A percentile compares a stretch with the other conserved stretches of the same genome.
phyloP scores from a whole-genome alignment of 2,329 filamentous ascomycete genomes.

The Talaromyces funiculosus region DNA sequence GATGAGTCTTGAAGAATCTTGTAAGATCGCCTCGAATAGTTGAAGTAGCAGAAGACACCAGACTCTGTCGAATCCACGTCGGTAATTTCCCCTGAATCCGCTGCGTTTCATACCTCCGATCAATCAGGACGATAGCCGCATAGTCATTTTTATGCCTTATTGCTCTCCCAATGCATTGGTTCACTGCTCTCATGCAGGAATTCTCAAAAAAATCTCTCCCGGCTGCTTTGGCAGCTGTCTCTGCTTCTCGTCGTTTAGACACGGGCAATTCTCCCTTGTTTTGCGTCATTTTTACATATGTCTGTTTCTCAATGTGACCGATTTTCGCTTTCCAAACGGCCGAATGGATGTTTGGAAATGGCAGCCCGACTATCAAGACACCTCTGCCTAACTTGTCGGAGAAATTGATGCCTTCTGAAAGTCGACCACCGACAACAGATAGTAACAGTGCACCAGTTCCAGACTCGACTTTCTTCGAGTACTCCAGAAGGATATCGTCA shows the following conservation, averaged over 20 bases:
- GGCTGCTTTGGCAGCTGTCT: conserved; percentile 39
- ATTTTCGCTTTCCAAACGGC: conserved; percentile 92
- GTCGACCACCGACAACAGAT: conserved; percentile 86
- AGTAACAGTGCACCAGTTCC: conserved; percentile 71
- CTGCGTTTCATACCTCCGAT: conserved; percentile 68
- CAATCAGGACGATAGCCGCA: conserved; percentile 80
- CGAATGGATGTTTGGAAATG: conserved; percentile 84
- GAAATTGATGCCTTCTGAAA: conserved; percentile 98
- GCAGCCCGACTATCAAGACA: conserved; percentile 84
- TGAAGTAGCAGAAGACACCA: conserved; percentile 35
- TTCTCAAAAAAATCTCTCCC: conserved; percentile 86
- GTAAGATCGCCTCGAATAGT: conserved; percentile 25
- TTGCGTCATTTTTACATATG: conserved; percentile 24
- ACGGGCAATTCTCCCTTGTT: not conserved
- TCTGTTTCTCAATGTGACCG: conserved; percentile 70
- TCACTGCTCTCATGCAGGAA: conserved; percentile 91
- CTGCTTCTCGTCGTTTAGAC: conserved; percentile 19
- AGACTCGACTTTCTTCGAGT: conserved; percentile 60
- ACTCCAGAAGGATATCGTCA: conserved; percentile 68
- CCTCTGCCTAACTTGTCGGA: conserved; percentile 83
- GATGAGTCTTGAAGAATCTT: conserved; percentile 28
- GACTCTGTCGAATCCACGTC: conserved; percentile 74
- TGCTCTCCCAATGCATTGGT: conserved; percentile 89
- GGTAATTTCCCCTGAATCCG: conserved; percentile 76
- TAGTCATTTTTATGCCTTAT: conserved; percentile 87